These are phyloP conservation scores for Phytophthora foliorum DNA, from an alignment of 352 stramenopile genomes.

Conservation along the genomic window DNA sequence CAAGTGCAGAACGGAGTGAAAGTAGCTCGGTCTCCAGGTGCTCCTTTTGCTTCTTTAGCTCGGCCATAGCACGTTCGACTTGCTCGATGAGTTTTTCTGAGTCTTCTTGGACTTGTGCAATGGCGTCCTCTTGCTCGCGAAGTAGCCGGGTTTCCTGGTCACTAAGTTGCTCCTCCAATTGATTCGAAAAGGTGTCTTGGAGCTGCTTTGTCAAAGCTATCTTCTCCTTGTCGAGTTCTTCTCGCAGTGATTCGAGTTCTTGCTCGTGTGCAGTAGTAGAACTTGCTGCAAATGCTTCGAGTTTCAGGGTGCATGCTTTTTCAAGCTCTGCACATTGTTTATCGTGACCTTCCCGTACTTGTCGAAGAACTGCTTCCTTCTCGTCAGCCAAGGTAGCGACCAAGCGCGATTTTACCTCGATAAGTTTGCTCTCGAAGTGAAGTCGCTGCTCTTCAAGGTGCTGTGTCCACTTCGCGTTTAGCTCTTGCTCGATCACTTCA, in stretches of 20 bases:
- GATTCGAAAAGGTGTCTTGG: constrained; percentile 35
- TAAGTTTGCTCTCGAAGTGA: constrained; percentile 18
- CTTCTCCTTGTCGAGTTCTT: constrained; percentile 30
- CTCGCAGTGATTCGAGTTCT: constrained; percentile 27
- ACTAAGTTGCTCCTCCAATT: constrained; percentile 49
- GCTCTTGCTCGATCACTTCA: constrained; percentile 38
- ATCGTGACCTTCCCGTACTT: constrained; percentile 25
- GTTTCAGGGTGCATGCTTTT: constrained; percentile 35
- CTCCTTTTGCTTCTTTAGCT: constrained; percentile 83
- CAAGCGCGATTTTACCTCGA: constrained; percentile 20
- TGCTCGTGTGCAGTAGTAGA: constrained; percentile 9
- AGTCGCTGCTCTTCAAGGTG: constrained; percentile 28
- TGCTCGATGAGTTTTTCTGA: constrained; percentile 83
- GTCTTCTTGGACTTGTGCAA: constrained; percentile 82
- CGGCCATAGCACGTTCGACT: constrained; percentile 73
- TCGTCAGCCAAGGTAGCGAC: constrained; percentile 9
- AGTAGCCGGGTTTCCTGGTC: constrained; percentile 56
- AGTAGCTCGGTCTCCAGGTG: constrained; percentile 66
- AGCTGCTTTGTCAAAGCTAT: constrained; percentile 34
- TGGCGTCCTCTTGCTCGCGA: constrained; percentile 78
- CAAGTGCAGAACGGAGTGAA: constrained; percentile 57
- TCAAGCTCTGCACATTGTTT: constrained; percentile 30
- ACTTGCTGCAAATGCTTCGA: constrained; percentile 12
- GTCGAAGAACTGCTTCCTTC: constrained; percentile 20
- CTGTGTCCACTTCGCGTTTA: constrained; percentile 16